phyloP scores from a whole-genome alignment of 2,329 filamentous ascomycete genomes.

The Lasiodiplodia sp. region DNA sequence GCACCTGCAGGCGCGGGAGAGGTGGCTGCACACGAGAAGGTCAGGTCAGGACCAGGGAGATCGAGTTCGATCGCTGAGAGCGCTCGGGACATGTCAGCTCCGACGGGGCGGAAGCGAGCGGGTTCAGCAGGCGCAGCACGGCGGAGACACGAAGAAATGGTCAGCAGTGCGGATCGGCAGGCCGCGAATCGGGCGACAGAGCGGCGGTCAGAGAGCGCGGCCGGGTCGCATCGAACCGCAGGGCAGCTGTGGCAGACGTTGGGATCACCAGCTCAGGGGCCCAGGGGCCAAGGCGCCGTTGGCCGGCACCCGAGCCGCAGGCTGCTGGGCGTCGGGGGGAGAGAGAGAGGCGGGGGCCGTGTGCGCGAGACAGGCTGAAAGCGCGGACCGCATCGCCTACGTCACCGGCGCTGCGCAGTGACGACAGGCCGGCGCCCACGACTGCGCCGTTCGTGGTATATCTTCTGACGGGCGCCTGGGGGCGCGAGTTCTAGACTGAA shows the following conservation, averaged over 20 bases:
- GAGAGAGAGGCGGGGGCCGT: not conserved
- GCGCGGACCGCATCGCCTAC: constrained; percentile 9
- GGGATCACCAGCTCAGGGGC: constrained; percentile 16
- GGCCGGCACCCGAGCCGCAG: not conserved
- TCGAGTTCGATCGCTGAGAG: constrained; percentile 9
- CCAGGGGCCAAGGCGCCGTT: not conserved
- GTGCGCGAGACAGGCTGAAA: constrained; percentile 16
- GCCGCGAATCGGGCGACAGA: constrained; percentile 25
- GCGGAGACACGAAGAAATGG: constrained; percentile 17
- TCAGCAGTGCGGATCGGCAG: constrained; percentile 24
- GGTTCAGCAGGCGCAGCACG: constrained; percentile 1
- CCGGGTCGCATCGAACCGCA: constrained; percentile 27
- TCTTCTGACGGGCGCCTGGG: constrained; percentile 23
- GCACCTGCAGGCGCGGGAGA: not conserved
- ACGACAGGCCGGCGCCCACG: not conserved
- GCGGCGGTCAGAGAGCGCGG: constrained; percentile 26
- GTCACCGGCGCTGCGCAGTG: constrained; percentile 15
- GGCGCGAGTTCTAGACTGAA: constrained; percentile 23
- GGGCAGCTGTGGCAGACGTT: not conserved
- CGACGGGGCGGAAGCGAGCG: not conserved
- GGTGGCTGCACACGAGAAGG: not conserved
- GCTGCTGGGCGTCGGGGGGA: too few species aligned
- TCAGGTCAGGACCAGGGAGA: not conserved
- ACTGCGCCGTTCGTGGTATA: constrained; percentile 21
- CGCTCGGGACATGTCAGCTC: constrained; percentile 5